Evolutionary conservation across 768 basidiomycete species (phyloP).

Genomic region (Saitozyma sp.): DNA sequence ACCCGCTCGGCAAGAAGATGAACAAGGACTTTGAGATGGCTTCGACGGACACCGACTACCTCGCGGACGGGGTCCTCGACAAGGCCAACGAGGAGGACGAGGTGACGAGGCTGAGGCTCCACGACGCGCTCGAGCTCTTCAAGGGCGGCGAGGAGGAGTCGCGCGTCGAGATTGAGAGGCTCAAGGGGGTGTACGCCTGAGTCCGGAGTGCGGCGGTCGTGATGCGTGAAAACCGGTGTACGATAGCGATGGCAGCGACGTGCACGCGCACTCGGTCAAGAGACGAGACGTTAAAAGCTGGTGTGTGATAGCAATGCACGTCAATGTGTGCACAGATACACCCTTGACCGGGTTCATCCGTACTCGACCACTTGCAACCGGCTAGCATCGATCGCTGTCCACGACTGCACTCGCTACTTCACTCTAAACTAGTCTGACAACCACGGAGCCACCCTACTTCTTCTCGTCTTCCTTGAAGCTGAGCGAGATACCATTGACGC

Average conservation of each 20-base stretch:
- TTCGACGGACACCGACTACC: slow-evolving; percentile 28
- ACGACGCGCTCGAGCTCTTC: slow-evolving; percentile 28
- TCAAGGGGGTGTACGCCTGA: slow-evolving; percentile 18
- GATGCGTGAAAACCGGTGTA: too few species aligned
- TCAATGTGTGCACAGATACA: too few species aligned
- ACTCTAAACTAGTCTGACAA: neutral
- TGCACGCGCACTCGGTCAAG: too few species aligned
- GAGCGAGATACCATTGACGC: slow-evolving; percentile 78
- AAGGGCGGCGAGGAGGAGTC: slow-evolving; percentile 13
- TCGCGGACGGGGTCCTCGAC: slow-evolving; percentile 41
- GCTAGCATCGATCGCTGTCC: too few species aligned
- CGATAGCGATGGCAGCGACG: too few species aligned
- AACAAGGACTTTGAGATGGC: slow-evolving; percentile 30
- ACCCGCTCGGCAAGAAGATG: slow-evolving; percentile 26
- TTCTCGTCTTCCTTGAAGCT: slow-evolving; percentile 64
- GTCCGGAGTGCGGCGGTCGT: neutral
- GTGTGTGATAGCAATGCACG: too few species aligned
- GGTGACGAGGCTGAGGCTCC: slow-evolving; percentile 24
- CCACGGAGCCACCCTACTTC: slow-evolving; percentile 12
- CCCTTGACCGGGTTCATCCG: too few species aligned
- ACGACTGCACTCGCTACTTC: too few species aligned
- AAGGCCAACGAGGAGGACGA: slow-evolving; percentile 38
- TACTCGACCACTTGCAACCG: too few species aligned
- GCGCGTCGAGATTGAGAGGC: slow-evolving; percentile 19
- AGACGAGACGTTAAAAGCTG: too few species aligned